Evolutionary conservation across 768 basidiomycete species (phyloP), one percentile per base, ranked within the genome.

Genomic region (Heimioporus sp.): DNA sequence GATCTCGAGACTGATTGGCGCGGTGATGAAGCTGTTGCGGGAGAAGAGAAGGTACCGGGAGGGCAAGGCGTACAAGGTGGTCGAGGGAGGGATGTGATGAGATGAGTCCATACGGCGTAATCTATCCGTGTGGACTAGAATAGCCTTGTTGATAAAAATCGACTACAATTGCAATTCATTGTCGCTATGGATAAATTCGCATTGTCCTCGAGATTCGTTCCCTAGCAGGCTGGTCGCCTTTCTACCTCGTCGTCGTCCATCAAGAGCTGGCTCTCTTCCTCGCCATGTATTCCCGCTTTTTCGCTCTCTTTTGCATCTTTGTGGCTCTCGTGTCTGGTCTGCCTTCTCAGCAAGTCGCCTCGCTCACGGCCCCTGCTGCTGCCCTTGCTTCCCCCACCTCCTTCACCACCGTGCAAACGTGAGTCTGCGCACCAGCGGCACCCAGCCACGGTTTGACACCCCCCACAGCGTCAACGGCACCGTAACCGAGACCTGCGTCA

Each of bases 61-160:
- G 13, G 87, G 86, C 5, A 92, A 92, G 66, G 70, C 79, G 45
- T 98, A 98, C 78, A 95, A 94, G 71, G 76, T 80, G 10, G 83
- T 98, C 2, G 90, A 92, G 60, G 82, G 85, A 19, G 85, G 82
- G 32, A 82, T 86, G 83, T 69, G 71, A 46, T 67, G 63, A 28
- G 24, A 6, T 28, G 5, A 28, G 61, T 30, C 10, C 17, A 11
- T 20, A 19, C n/a, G 11, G 16, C 38, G n/a, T n/a, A 19, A 17
- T 31, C 19, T 24, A 21, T 38, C n/a, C 19, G 17, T 2, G 7
- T 20, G 21, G 19, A 13, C 13, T 34, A 16, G 35, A 15, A 19
- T 17, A 40, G 46, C 34, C 32, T 52, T 48, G 48, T 45, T 20
- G n/a, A 20, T 28, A 28, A 28, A 24, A 28, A 28, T 7, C 5